Conservation (phyloP, 2,329 filamentous ascomycete species). For the Mycosphaerella sp. region DNA sequence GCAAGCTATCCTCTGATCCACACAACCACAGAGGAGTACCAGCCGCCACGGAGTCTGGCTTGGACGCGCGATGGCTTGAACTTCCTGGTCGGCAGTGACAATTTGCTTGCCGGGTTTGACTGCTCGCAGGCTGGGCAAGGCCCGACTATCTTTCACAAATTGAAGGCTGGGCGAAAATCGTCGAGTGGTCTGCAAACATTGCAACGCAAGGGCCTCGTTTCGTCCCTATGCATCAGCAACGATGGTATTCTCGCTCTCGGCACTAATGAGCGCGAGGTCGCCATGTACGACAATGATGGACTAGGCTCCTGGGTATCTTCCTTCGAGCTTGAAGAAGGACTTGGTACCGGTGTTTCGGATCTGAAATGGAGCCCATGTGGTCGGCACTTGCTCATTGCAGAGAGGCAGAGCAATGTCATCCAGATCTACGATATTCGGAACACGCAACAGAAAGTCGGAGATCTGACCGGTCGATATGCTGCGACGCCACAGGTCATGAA, state of each 20-base stretch:
- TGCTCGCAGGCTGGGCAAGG: constrained; percentile 43
- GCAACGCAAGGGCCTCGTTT: constrained; percentile 53
- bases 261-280: constrained; percentile 51
- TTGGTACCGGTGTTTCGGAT: constrained; percentile 51
- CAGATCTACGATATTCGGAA: constrained; percentile 55
- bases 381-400: constrained; percentile 53
- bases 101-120: constrained; percentile 53
- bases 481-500: constrained; percentile 52
- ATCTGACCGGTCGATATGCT: constrained; percentile 41
- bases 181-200: constrained; percentile 39
- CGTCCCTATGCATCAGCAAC: constrained; percentile 44
- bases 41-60: constrained; percentile 50
- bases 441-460: constrained; percentile 47
- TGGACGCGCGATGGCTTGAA: constrained; percentile 45
- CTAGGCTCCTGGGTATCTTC: constrained; percentile 46
- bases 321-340: constrained; percentile 36
- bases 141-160: constrained; percentile 39
- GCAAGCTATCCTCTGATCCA: constrained; percentile 52
- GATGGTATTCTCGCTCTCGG: constrained; percentile 52
- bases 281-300: constrained; percentile 49
- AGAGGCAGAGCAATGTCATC: constrained; percentile 51
- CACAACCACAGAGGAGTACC: constrained; percentile 51
- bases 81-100: constrained; percentile 54
- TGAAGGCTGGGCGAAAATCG: constrained; percentile 34
- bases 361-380: constrained; percentile 54